Evolutionary conservation across 768 basidiomycete genomes (phyloP).

Genomic region (Trametes cinnabarina): DNA sequence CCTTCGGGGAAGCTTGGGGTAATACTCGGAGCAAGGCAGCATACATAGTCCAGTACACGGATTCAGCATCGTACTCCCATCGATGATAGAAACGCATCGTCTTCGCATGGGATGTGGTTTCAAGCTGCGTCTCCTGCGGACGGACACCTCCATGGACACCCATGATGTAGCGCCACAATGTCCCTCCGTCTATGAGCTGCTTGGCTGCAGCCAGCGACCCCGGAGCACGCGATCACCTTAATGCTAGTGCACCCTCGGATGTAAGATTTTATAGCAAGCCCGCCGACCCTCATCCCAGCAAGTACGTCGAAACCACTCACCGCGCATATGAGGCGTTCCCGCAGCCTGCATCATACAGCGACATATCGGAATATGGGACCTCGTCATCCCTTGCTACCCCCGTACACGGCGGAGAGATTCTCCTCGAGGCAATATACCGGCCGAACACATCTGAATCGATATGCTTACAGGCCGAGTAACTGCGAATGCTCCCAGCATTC

Average conservation of each 20-base stretch:
- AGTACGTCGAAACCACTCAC: not conserved
- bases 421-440: not conserved
- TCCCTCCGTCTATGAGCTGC: not conserved
- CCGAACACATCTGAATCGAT: not conserved
- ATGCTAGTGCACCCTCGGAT: not conserved
- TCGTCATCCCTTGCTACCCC: too few species aligned
- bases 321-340: not conserved
- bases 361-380: not conserved
- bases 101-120: too few species aligned
- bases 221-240: not conserved
- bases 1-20: too few species aligned
- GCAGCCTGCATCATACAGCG: not conserved
- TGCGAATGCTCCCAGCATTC: not conserved
- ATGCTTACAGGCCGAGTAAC: not conserved
- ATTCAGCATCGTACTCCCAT: too few species aligned
- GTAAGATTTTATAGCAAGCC: not conserved
- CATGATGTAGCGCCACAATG: not conserved
- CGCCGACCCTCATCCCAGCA: not conserved
- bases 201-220: not conserved
- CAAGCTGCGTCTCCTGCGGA: too few species aligned
- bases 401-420: not conserved
- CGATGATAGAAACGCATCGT: too few species aligned
- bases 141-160: too few species aligned
- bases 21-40: too few species aligned
- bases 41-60: too few species aligned